phyloP scores from a whole-genome alignment of 192 early-diverging fungal species.

The Spinellus fusiger region DNA sequence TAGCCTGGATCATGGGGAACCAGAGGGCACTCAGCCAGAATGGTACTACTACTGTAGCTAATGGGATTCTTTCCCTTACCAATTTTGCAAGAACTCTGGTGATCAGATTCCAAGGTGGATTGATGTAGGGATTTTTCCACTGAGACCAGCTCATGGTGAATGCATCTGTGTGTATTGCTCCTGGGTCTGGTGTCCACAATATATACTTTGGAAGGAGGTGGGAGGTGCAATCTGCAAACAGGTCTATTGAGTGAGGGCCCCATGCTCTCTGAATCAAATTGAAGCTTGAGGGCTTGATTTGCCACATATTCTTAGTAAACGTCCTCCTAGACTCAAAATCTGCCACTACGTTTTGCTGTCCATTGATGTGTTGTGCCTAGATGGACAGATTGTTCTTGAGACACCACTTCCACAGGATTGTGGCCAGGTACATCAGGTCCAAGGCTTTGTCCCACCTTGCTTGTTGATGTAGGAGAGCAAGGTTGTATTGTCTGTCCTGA shows the following conservation, averaged over 20 bases:
- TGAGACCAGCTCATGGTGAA: constrained; percentile 9
- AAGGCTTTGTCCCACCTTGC: too few species aligned
- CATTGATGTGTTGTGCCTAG: not conserved
- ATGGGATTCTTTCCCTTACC: too few species aligned
- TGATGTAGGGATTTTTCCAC: constrained; percentile 13
- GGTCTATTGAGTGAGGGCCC: constrained; percentile 23
- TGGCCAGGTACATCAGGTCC: not conserved
- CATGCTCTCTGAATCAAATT: not conserved
- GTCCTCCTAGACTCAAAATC: constrained; percentile 19
- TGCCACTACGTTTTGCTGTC: not conserved
- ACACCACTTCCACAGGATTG: constrained; percentile 10
- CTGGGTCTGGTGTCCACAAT: constrained; percentile 20
- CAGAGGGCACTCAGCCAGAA: too few species aligned
- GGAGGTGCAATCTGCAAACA: constrained; percentile 21
- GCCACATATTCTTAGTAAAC: constrained; percentile 18
- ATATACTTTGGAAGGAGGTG: constrained; percentile 14
- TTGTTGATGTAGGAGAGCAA: too few species aligned
- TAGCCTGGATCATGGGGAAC: too few species aligned
- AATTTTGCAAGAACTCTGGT: too few species aligned
- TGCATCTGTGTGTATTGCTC: constrained; percentile 4
- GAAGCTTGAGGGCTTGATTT: constrained; percentile 1
- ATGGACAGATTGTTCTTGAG: not conserved
- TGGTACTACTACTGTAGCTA: too few species aligned
- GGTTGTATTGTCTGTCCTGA: too few species aligned
- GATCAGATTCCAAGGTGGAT: constrained; percentile 30